Evolutionary conservation across 257 asterid species (phyloP), one percentile per base, ranked within the genome.

Genomic region (Pogostemon cablin): DNA sequence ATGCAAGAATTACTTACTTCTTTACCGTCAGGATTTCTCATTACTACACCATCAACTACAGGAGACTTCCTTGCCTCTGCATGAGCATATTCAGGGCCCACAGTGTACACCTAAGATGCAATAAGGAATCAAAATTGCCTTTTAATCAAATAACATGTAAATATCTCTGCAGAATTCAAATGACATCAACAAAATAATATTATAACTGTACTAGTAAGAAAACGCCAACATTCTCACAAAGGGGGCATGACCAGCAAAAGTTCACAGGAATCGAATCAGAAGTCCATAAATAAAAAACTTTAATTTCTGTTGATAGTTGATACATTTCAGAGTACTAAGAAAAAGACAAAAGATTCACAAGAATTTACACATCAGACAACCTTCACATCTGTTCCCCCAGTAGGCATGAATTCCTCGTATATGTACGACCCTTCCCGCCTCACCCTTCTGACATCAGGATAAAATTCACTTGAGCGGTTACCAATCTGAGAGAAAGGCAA

Each of bases 381-480:
- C 99, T 93, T 93, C 67, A 93, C 99, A 78, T 93, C 99, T 52
- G 99, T 93, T 80, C 99, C 99, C 38, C 99, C 99, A 7, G 99
- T 93, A 42, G 99, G 99, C 99, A 93, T 91, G 82, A 93, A 93
- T 85, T 93, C 99, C 85, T 93, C 99, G 8, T 93, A 93, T 72
- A 93, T 90, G 79, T 93, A 93, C 50, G 99, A 93, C 75, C 98
- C 99, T 83, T 91, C 99, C 72, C 99, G 98, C 71, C 99, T 86
- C 79, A 93, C 99, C 75, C 96, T 87, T 87, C 99, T 84, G 72
- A 86, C 95, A 42, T 93, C 99, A 6, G 99, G 99, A 81, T 81
- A 96, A 80, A 93, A 93, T 82, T 91, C 99, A 78, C 99, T 93
- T 41, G 99, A 93, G 65, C 99, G 96, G 54, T 93, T 93, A 65